phyloP scores from a whole-genome alignment of 208 protist species.

The Entamoeba nuttalli region DNA sequence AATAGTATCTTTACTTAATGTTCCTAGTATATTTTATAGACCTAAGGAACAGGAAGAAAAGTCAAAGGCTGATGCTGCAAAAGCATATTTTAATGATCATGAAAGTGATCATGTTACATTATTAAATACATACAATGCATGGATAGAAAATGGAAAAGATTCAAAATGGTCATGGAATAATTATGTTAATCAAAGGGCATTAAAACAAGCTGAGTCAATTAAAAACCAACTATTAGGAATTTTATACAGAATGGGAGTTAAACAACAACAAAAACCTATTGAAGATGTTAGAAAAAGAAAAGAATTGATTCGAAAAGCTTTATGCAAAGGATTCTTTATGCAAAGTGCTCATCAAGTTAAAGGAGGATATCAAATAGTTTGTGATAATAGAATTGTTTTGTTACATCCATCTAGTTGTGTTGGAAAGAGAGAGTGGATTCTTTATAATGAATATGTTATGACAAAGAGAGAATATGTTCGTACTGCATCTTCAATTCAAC shows the following conservation, averaged over 20 bases:
- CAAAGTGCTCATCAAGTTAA: not conserved
- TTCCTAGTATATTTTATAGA: not conserved
- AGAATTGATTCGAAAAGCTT: not conserved
- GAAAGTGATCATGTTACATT: not conserved
- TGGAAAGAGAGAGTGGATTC: not conserved
- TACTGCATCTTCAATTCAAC: not conserved
- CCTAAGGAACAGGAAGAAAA: not conserved
- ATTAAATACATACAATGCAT: not conserved
- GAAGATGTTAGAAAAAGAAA: not conserved
- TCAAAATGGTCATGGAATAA: not conserved
- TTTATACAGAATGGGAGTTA: not conserved
- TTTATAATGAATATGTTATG: not conserved
- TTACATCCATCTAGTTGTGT: not conserved
- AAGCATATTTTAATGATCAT: not conserved
- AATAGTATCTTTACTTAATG: not conserved
- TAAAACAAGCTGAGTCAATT: not conserved
- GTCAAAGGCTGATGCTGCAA: not conserved
- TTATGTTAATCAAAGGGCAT: not conserved
- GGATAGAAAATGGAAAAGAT: not conserved
- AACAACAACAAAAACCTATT: not conserved
- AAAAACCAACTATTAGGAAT: not conserved
- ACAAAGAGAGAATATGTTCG: not conserved
- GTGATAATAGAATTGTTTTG: not conserved
- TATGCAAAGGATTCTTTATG: not conserved
- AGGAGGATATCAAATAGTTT: not conserved